phyloP scores from a whole-genome alignment of 768 basidiomycete species.

The Boletus huronensis region DNA sequence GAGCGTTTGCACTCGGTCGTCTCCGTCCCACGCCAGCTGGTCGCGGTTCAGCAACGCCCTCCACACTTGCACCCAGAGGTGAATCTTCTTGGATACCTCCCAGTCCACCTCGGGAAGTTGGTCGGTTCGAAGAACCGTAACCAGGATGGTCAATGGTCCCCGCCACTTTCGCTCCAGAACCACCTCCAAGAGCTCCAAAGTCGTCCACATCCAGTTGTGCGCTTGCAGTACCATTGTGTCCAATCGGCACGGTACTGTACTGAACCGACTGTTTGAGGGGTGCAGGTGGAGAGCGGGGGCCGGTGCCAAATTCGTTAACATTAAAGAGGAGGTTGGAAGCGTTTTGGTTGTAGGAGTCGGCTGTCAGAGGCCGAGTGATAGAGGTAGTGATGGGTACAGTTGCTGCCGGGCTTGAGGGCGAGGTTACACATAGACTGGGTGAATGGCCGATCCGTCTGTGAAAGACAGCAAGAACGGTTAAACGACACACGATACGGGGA shows the following conservation, averaged over 20 bases:
- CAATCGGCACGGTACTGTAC: conserved; percentile 29
- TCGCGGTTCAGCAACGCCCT: conserved; percentile 8
- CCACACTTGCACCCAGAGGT: conserved; percentile 1
- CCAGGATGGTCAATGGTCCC: conserved; percentile 30
- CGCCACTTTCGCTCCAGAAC: conserved; percentile 3
- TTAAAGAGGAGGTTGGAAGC: conserved; percentile 1
- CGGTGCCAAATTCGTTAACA: conserved; percentile 5
- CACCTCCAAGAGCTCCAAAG: conserved; percentile 15
- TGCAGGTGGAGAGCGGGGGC: conserved; percentile 4
- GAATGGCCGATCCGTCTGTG: conserved; percentile 48
- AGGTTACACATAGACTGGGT: conserved; percentile 36
- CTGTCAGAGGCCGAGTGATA: conserved; percentile 18
- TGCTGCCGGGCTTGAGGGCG: conserved; percentile 28
- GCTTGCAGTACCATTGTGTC: conserved; percentile 18
- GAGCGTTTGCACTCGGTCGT: conserved; percentile 30
- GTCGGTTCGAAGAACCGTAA: conserved; percentile 18
- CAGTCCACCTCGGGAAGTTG: conserved; percentile 15
- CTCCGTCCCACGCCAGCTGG: conserved; percentile 22
- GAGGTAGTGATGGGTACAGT: conserved; percentile 30
- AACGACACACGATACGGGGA: neutral
- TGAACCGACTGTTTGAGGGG: conserved; percentile 22
- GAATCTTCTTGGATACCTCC: conserved; percentile 26
- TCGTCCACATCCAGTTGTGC: conserved; percentile 18
- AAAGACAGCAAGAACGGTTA: neutral
- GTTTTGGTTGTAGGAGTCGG: conserved; percentile 19